These are phyloP conservation scores for Colletotrichum echinochloae DNA, from an alignment of 2,329 filamentous ascomycete species.

Conservation along the genomic window DNA sequence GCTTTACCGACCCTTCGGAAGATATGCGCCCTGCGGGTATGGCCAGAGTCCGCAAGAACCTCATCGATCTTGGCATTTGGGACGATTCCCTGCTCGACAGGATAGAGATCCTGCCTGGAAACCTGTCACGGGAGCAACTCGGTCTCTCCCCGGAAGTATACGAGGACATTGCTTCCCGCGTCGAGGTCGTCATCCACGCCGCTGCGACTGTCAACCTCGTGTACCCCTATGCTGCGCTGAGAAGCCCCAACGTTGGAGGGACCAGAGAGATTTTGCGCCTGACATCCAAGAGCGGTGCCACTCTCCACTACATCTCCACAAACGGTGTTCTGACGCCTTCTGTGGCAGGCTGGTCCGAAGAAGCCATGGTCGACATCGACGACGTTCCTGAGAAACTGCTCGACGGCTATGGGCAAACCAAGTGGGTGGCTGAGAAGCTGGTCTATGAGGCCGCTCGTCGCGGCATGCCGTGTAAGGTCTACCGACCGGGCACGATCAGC, in stretches of 20 bases:
- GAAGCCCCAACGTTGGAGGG: slow-evolving; percentile 82
- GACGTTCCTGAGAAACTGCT: slow-evolving; percentile 76
- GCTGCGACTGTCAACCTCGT: slow-evolving; percentile 84
- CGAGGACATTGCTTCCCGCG: slow-evolving; percentile 70
- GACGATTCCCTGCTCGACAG: slow-evolving; percentile 81
- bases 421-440: slow-evolving; percentile 84
- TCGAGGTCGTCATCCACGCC: slow-evolving; percentile 82
- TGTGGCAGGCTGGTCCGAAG: slow-evolving; percentile 77
- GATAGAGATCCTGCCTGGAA: slow-evolving; percentile 80
- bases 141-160: slow-evolving; percentile 76
- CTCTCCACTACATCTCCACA: slow-evolving; percentile 82
- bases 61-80: slow-evolving; percentile 84
- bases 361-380: slow-evolving; percentile 73
- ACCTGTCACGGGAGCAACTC: slow-evolving; percentile 75
- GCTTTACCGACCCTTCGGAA: slow-evolving; percentile 75
- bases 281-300: slow-evolving; percentile 74
- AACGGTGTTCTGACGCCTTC: slow-evolving; percentile 83
- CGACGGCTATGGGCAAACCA: slow-evolving; percentile 83
- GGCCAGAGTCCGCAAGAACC: slow-evolving; percentile 78
- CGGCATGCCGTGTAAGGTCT: slow-evolving; percentile 77
- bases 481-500: slow-evolving; percentile 81
- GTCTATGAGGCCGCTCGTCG: slow-evolving; percentile 76
- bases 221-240: slow-evolving; percentile 82
- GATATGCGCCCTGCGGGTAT: slow-evolving; percentile 75
- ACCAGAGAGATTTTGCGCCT: slow-evolving; percentile 80